Percentiles rank a stretch among this genome's conserved stretches.
Evolutionary conservation across 805 yeast species (phyloP).

Genomic region (Saturnispora saitoi): DNA sequence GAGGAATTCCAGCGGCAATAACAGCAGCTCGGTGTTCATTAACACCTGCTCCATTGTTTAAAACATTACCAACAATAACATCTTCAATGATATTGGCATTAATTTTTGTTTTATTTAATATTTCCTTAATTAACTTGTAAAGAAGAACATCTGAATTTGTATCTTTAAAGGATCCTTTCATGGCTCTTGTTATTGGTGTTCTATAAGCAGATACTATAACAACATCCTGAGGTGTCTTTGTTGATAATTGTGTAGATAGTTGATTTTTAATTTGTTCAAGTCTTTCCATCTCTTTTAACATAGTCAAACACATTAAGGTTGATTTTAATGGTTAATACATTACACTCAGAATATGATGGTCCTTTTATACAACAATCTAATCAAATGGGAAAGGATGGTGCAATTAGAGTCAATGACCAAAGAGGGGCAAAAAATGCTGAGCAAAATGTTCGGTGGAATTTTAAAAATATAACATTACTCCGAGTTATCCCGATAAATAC

Average conservation of each 20-base stretch:
- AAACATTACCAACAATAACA: slow-evolving; percentile 83
- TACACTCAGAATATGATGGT: no score
- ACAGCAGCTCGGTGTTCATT: slow-evolving; percentile 90
- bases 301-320: no score
- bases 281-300: slow-evolving; percentile 16
- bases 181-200: slow-evolving; percentile 83
- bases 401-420: no score
- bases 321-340: no score
- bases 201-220: slow-evolving; percentile 87
- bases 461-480: not conserved
- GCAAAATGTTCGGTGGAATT: not conserved
- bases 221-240: slow-evolving; percentile 76
- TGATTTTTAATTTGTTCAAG: slow-evolving; percentile 11
- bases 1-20: slow-evolving; percentile 85
- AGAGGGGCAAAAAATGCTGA: no score
- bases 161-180: slow-evolving; percentile 79
- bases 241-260: slow-evolving; percentile 25
- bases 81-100: slow-evolving; percentile 61
- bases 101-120: slow-evolving; percentile 46
- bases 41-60: slow-evolving; percentile 90
- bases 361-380: not conserved
- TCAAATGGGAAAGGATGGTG: no score
- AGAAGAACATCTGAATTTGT: slow-evolving; percentile 74
- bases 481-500: not conserved
- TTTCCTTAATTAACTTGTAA: slow-evolving; percentile 51